Conservation (phyloP, 495 filamentous ascomycete genomes). For the Hypoxylon rickii region DNA sequence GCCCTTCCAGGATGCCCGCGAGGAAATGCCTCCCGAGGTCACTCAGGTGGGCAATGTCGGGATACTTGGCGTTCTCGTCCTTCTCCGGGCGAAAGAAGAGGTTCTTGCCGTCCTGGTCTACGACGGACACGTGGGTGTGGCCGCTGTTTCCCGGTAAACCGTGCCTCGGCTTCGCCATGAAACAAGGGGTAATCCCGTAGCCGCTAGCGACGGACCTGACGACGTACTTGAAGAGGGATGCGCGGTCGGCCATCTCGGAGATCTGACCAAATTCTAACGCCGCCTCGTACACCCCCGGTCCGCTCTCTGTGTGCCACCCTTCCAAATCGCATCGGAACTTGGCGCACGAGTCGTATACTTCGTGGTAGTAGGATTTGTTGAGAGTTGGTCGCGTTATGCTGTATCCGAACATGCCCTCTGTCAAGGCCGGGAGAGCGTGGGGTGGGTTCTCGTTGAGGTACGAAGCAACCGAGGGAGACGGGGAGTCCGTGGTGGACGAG, state of each 20-base stretch:
- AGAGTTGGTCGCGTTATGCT: slow-evolving; percentile 89
- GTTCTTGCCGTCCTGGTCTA: slow-evolving; percentile 72
- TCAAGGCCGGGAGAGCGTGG: slow-evolving; percentile 72
- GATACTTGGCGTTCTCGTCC: slow-evolving; percentile 70
- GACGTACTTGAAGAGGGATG: slow-evolving; percentile 90
- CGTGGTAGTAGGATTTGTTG: slow-evolving; percentile 94
- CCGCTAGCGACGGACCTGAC: slow-evolving; percentile 85
- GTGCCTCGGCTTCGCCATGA: slow-evolving; percentile 97
- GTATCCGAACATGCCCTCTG: slow-evolving; percentile 98
- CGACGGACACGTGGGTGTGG: slow-evolving; percentile 89
- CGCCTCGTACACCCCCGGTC: slow-evolving; percentile 94
- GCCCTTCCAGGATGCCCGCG: slow-evolving; percentile 82
- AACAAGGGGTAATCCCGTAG: slow-evolving; percentile 91
- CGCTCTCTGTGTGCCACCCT: slow-evolving; percentile 97
- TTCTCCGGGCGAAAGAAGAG: slow-evolving; percentile 73
- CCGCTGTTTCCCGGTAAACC: slow-evolving; percentile 91
- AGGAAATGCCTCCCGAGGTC: slow-evolving; percentile 93
- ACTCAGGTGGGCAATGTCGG: slow-evolving; percentile 78
- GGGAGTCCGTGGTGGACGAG: slow-evolving; percentile 58
- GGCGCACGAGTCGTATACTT: slow-evolving; percentile 81
- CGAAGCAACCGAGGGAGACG: slow-evolving; percentile 60
- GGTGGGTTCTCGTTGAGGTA: slow-evolving; percentile 77
- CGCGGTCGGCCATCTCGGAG: slow-evolving; percentile 85
- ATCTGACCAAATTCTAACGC: slow-evolving; percentile 87
- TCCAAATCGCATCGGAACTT: slow-evolving; percentile 84